phyloP scores from a whole-genome alignment of 2,329 filamentous ascomycete genomes.

The Stagonosporopsis rhizophila region DNA sequence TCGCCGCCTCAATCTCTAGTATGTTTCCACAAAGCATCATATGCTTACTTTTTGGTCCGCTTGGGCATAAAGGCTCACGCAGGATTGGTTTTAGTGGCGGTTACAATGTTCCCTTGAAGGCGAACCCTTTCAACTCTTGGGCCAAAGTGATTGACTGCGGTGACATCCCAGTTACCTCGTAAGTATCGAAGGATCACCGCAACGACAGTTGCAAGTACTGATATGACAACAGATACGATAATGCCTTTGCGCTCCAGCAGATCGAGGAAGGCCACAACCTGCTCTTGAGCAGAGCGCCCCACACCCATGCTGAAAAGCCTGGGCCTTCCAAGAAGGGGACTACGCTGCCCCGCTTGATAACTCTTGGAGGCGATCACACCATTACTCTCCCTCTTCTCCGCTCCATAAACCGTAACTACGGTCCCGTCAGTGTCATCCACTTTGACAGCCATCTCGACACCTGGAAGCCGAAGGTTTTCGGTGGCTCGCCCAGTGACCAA shows the following conservation, averaged over 20 bases:
- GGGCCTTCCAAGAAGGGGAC: slow-evolving; percentile 76
- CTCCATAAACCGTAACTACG: slow-evolving; percentile 70
- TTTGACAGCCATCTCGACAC: slow-evolving; percentile 68
- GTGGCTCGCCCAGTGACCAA: slow-evolving; percentile 76
- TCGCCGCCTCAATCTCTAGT: slow-evolving; percentile 86
- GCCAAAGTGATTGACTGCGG: slow-evolving; percentile 83
- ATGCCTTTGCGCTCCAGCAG: slow-evolving; percentile 79
- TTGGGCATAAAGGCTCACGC: slow-evolving; percentile 55
- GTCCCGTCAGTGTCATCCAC: slow-evolving; percentile 69
- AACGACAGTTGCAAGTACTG: neutral
- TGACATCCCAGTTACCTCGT: slow-evolving; percentile 85
- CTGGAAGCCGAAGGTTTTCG: slow-evolving; percentile 87
- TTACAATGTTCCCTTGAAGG: slow-evolving; percentile 81
- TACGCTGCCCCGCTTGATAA: slow-evolving; percentile 82
- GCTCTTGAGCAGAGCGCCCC: slow-evolving; percentile 73
- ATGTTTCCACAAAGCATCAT: slow-evolving; percentile 54
- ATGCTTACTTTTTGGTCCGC: slow-evolving; percentile 49
- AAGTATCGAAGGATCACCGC: slow-evolving; percentile 45
- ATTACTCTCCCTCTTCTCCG: slow-evolving; percentile 65
- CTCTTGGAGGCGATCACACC: slow-evolving; percentile 69
- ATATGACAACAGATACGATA: slow-evolving; percentile 70
- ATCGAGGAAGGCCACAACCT: slow-evolving; percentile 85
- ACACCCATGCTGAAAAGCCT: slow-evolving; percentile 69
- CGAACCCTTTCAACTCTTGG: slow-evolving; percentile 83
- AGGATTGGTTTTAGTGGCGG: slow-evolving; percentile 72